Percentiles rank a stretch among this genome's conserved stretches.
Evolutionary conservation across 1,284 basidiomycete genomes (phyloP).

Genomic region (Ceratobasidium sp.): DNA sequence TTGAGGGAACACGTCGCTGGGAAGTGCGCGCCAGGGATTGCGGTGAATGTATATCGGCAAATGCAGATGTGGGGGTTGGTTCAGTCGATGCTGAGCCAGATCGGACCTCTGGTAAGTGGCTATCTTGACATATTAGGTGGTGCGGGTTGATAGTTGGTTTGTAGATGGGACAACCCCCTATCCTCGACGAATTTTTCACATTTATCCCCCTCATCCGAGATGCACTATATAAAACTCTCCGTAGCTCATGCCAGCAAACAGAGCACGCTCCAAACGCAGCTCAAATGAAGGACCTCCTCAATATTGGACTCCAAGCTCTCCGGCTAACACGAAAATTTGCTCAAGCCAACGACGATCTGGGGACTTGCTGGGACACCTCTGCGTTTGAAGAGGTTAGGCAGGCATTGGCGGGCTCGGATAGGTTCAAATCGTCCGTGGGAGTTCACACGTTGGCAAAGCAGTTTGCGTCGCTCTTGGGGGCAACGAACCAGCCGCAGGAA

Average conservation of each 20-base stretch:
- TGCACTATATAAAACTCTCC: constrained; percentile 66
- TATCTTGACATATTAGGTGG: constrained; percentile 26
- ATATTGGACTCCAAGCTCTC: constrained; percentile 74
- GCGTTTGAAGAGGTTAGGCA: constrained; percentile 60
- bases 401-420: constrained; percentile 59
- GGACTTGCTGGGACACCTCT: constrained; percentile 61
- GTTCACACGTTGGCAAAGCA: constrained; percentile 63
- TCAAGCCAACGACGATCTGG: constrained; percentile 53
- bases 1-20: constrained; percentile 72
- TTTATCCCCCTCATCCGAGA: constrained; percentile 69
- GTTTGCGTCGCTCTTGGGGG: constrained; percentile 61
- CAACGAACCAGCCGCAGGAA: constrained; percentile 54
- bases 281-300: constrained; percentile 84
- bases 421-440: constrained; percentile 62
- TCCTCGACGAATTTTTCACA: constrained; percentile 59
- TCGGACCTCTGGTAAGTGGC: constrained; percentile 65
- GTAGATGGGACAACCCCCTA: constrained; percentile 42
- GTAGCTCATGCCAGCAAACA: constrained; percentile 64
- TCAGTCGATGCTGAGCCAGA: constrained; percentile 72
- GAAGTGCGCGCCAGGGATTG: constrained; percentile 62
- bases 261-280: constrained; percentile 68
- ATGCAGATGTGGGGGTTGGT: constrained; percentile 82
- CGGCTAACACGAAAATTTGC: constrained; percentile 71
- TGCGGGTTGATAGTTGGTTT: neutral
- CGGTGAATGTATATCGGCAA: constrained; percentile 81